Evolutionary conservation across 140 eudicot genomes (phyloP).

Genomic region (Ambrosia hybrid): DNA sequence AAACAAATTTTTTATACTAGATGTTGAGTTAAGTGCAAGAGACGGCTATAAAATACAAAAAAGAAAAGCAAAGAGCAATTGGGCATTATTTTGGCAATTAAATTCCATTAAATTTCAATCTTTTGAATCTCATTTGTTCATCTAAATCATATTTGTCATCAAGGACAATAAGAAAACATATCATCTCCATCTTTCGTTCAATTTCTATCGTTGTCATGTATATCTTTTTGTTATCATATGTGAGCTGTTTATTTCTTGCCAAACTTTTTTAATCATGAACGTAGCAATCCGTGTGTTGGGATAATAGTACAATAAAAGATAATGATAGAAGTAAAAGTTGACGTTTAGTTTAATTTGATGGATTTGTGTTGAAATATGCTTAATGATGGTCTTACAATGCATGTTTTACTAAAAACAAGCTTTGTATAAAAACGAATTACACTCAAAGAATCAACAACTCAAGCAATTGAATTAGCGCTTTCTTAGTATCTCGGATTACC

Average conservation of each 20-base stretch:
- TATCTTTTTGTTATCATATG: conserved; percentile 4
- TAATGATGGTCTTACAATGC: neutral
- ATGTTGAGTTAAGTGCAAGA: conserved; percentile 9
- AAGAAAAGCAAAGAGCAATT: conserved; percentile 24
- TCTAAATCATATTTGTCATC: conserved; percentile 20
- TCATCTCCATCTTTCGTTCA: conserved; percentile 22
- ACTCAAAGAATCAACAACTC: neutral
- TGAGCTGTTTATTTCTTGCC: neutral
- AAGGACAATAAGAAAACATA: conserved; percentile 27
- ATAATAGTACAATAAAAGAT: conserved; percentile 20
- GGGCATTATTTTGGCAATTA: conserved; percentile 14
- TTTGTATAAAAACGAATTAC: too few species aligned
- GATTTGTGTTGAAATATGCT: neutral
- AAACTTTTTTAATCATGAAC: conserved; percentile 12
- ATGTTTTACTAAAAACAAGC: neutral
- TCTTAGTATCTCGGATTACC: too few species aligned
- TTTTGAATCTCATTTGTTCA: conserved; percentile 32
- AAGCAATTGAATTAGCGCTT: too few species aligned
- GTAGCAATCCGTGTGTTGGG: neutral
- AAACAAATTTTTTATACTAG: too few species aligned
- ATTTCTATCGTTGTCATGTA: neutral
- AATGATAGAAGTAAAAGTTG: conserved; percentile 18
- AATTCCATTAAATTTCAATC: conserved; percentile 20
- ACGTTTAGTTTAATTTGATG: neutral
- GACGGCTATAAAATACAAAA: conserved; percentile 29